Evolutionary conservation across 805 yeast species (phyloP), one percentile per base, ranked within the genome.

Genomic region (Komagataella kurtzmanii): DNA sequence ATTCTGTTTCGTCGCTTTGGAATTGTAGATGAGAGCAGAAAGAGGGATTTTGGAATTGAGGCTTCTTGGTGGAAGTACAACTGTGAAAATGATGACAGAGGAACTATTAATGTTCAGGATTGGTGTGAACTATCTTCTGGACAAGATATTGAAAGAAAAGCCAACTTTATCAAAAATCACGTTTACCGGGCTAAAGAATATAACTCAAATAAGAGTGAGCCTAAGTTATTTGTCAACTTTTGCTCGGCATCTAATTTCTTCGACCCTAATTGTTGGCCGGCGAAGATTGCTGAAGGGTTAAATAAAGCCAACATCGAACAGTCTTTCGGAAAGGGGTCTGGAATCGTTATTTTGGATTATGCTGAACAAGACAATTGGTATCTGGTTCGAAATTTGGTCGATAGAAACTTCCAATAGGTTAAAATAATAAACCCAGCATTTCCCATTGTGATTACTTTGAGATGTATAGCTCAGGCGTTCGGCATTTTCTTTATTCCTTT

Each of bases 261-360:
- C 65, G 79, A 83, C 65, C 79, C 72, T 50, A 73, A 70, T 48
- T 84, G 88, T 64, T 85, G 93, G 93, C 93, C 93, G 1, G 72
- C 75, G 53, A 71, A 75, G 57, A 78, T 85, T 54, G 79, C 88
- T 17, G 67, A 72, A 52, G 80, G 79, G 52, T 67, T 79, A 65
- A 58, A 59, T 17, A 59, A 64, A 43, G 69, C 71, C 49, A 68
- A 72, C 17, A 63, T 81, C 53, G 71, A 72, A 49, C 71, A 74
- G n/a, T 58, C 66, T 14, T 78, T 79, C 59, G 72, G 69, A 45
- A 74, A 70, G 57, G 83, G 83, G 30, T 70, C 73, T 54, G 93
- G 93, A 45, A 70, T 84, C 46, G 70, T 84, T 48, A 78, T 85
- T 24, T 65, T 85, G 61, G 93, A 85, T 63, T 85, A 77, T 59